A percentile compares a stretch with the other conserved stretches of the same genome.
Conservation (phyloP, 2,329 filamentous ascomycete genomes). For the Colletotrichum nymphaeae region DNA sequence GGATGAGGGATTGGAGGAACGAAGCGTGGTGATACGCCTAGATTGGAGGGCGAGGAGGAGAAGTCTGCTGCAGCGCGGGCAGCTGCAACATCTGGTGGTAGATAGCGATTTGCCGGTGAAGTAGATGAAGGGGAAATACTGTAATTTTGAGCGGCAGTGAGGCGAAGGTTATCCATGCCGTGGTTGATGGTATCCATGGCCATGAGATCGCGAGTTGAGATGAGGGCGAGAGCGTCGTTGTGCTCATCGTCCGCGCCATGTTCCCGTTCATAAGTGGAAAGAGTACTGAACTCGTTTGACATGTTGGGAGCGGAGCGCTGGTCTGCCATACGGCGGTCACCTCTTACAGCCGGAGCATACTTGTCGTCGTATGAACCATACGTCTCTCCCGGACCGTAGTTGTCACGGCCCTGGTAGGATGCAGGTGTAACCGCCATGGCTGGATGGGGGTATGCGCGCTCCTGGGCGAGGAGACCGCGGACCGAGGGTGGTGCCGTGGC, state of each 20-base stretch:
- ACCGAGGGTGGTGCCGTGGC: constrained; percentile 60
- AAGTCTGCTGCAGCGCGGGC: constrained; percentile 43
- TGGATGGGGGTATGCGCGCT: constrained; percentile 38
- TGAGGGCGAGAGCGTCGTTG: constrained; percentile 56
- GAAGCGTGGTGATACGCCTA: constrained; percentile 54
- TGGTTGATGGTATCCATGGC: constrained; percentile 56
- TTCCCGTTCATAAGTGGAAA: constrained; percentile 47
- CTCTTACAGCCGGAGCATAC: constrained; percentile 52
- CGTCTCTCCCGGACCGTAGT: constrained; percentile 48
- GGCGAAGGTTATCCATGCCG: constrained; percentile 54
- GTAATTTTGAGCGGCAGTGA: constrained; percentile 51
- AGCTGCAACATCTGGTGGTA: constrained; percentile 47
- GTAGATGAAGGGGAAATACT: constrained; percentile 48
- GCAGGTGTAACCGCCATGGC: constrained; percentile 24
- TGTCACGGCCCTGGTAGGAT: constrained; percentile 27
- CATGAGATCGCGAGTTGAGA: constrained; percentile 66
- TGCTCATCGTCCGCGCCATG: constrained; percentile 52
- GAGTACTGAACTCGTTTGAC: constrained; percentile 31
- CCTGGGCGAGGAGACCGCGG: constrained; percentile 63
- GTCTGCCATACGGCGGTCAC: constrained; percentile 49
- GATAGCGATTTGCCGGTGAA: constrained; percentile 45
- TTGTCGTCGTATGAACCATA: constrained; percentile 51
- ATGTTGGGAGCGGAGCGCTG: constrained; percentile 34
- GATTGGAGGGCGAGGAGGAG: constrained; percentile 47
- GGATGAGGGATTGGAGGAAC: constrained; percentile 48